phyloP scores from a whole-genome alignment of 306 rosid species.

The Vigna mungo region DNA sequence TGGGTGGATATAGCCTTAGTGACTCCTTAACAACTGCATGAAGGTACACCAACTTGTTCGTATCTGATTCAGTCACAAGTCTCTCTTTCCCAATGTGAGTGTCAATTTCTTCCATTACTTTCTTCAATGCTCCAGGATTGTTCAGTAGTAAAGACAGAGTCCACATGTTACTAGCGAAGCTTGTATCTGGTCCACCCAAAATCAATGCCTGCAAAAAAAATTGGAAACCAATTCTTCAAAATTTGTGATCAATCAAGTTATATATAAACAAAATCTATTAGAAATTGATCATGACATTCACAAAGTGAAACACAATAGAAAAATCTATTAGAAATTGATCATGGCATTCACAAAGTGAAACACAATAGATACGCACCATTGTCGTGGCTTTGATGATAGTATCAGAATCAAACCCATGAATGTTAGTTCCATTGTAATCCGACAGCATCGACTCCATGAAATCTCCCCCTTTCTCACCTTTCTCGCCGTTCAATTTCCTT shows the following conservation, averaged over 20 bases:
- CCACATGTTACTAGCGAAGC: constrained; percentile 23
- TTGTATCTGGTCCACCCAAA: constrained; percentile 39
- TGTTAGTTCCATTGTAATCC: not conserved
- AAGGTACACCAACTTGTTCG: constrained; percentile 33
- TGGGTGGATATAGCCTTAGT: constrained; percentile 30
- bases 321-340: too few species aligned
- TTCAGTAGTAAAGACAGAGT: constrained; percentile 30
- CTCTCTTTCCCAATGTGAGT: constrained; percentile 25
- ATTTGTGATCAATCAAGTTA: not conserved
- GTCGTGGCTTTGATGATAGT: constrained; percentile 36
- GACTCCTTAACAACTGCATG: constrained; percentile 37
- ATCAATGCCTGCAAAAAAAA: constrained; percentile 14
- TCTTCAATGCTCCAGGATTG: constrained; percentile 1
- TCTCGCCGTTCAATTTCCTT: too few species aligned
- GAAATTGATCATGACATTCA: too few species aligned
- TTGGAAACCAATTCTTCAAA: not conserved
- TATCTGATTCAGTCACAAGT: constrained; percentile 19
- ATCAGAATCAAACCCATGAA: constrained; percentile 41
- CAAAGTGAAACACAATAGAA: too few species aligned
- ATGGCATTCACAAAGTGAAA: too few species aligned
- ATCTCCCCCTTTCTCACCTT: not conserved
- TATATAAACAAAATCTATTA: too few species aligned
- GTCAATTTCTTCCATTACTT: constrained; percentile 38
- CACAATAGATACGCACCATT: not conserved
- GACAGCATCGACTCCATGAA: constrained; percentile 42